Evolutionary conservation across 805 yeast genomes (phyloP).

Genomic region (Ogataea sp.): DNA sequence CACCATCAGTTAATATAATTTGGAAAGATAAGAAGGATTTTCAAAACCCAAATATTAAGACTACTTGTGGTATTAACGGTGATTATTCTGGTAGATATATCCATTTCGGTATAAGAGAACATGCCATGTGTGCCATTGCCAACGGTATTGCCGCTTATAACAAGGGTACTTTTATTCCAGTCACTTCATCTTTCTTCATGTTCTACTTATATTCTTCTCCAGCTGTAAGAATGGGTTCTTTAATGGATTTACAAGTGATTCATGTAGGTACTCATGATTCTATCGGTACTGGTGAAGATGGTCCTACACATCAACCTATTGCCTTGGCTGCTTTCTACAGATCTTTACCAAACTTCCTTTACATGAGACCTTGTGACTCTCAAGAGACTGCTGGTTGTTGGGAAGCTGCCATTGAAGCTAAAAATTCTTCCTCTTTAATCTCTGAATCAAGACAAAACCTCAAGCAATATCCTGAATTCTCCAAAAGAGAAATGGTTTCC

Average conservation of each 20-base stretch:
- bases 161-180: constrained; percentile 29
- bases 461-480: constrained; percentile 17
- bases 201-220: constrained; percentile 41
- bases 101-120: constrained; percentile 27
- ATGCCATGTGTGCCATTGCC: constrained; percentile 26
- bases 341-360: constrained; percentile 40
- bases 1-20: constrained; percentile 23
- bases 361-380: constrained; percentile 48
- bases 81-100: constrained; percentile 24
- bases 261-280: constrained; percentile 53
- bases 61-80: constrained; percentile 22
- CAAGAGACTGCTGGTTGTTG: constrained; percentile 44
- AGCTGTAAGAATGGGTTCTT: constrained; percentile 42
- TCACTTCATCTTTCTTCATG: constrained; percentile 28
- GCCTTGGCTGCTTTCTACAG: constrained; percentile 43
- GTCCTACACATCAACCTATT: constrained; percentile 52
- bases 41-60: constrained; percentile 20
- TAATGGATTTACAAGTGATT: constrained; percentile 35
- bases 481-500: constrained; percentile 13
- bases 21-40: constrained; percentile 24
- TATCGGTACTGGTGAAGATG: constrained; percentile 51
- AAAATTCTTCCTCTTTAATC: constrained; percentile 14
- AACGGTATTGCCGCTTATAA: constrained; percentile 27
- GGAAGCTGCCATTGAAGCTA: constrained; percentile 19
- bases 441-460: constrained; percentile 23